Evolutionary conservation across 2,329 filamentous ascomycete species (phyloP).

Genomic region (Cladosporium sp.): DNA sequence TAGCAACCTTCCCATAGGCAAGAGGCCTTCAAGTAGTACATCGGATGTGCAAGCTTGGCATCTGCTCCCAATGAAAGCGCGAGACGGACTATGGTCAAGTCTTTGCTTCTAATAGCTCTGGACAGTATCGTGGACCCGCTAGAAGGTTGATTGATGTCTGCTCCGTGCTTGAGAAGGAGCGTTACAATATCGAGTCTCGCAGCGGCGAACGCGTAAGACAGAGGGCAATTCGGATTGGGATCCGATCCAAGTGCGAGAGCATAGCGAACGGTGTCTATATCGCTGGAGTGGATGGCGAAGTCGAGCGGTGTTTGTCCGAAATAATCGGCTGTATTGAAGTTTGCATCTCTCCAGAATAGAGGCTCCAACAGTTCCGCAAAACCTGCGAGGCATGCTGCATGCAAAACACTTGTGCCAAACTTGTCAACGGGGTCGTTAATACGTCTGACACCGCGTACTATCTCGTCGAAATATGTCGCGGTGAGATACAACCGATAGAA

Average conservation of each 20-base stretch:
- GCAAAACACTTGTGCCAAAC: not conserved
- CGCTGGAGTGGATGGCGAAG: not conserved
- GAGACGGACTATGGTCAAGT: no score
- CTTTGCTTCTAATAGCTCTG: no score
- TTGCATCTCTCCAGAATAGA: not conserved
- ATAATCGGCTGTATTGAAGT: not conserved
- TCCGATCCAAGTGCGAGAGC: not conserved
- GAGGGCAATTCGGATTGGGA: not conserved
- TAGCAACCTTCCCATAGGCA: not conserved
- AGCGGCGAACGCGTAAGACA: not conserved
- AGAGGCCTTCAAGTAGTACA: not conserved
- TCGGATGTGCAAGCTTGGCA: not conserved
- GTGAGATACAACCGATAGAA: no score
- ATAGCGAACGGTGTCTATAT: not conserved
- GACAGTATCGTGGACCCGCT: not conserved
- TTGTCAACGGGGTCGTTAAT: not conserved
- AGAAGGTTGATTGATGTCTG: not conserved
- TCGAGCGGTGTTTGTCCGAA: not conserved
- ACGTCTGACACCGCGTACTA: not conserved
- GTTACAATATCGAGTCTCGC: not conserved
- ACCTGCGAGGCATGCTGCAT: not conserved
- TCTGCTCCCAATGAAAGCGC: not conserved
- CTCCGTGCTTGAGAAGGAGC: not conserved
- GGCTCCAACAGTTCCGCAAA: not conserved
- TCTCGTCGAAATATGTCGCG: not conserved